A percentile compares a stretch with the other conserved stretches of the same genome.
phyloP scores from a whole-genome alignment of 2,329 filamentous ascomycete species.

The Xylariaceae sp. region DNA sequence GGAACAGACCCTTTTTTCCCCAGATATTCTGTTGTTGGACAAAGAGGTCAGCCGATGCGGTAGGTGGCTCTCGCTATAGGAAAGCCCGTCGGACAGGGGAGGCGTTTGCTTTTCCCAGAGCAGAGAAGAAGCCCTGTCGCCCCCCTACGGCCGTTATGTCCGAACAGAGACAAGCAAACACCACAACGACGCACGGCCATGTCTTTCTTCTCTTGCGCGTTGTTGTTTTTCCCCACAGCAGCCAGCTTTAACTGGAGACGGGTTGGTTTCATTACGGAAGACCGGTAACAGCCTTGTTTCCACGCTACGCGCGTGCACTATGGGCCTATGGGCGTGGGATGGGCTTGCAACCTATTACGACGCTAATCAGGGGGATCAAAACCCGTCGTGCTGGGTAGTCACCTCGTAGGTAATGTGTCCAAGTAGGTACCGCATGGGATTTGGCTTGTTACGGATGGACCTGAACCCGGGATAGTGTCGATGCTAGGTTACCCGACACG shows the following conservation, averaged over 20 bases:
- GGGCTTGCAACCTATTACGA: background rate
- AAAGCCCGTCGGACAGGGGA: too few species aligned
- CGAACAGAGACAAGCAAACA: slow-evolving; percentile 1
- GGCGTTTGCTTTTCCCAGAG: background rate
- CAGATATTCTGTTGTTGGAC: too few species aligned
- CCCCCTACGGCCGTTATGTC: slow-evolving; percentile 7
- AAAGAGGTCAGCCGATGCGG: too few species aligned
- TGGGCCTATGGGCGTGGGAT: background rate
- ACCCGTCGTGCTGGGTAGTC: too few species aligned
- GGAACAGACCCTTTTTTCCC: too few species aligned
- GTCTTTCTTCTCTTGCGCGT: too few species aligned
- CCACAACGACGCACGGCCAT: too few species aligned
- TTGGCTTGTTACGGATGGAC: background rate
- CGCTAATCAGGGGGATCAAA: background rate
- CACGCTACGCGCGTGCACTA: background rate
- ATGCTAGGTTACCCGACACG: background rate
- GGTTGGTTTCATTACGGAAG: background rate
- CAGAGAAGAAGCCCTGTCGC: background rate
- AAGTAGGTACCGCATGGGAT: too few species aligned
- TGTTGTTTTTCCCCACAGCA: background rate
- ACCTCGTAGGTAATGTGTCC: too few species aligned
- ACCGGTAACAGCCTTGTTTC: background rate
- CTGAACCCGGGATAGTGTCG: background rate
- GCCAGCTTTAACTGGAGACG: too few species aligned
- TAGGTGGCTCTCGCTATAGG: too few species aligned